Conservation (phyloP, 2,329 filamentous ascomycete genomes). For the Fusarium multiceps region DNA sequence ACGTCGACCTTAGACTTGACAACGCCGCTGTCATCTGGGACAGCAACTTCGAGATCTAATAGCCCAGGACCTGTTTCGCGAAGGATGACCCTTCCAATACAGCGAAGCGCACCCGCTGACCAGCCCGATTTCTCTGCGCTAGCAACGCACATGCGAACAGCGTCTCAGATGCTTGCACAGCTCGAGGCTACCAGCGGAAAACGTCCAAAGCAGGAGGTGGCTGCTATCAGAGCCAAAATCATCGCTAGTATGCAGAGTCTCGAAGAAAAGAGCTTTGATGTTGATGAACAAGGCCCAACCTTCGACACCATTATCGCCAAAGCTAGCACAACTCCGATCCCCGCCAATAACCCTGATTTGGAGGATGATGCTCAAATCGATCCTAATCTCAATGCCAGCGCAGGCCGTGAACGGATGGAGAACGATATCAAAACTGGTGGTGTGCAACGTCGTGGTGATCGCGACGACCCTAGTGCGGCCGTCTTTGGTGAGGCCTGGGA, state of each 20-base stretch:
- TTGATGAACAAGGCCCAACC: conserved; percentile 78
- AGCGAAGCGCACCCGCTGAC: conserved; percentile 67
- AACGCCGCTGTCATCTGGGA: conserved; percentile 77
- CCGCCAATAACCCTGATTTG: conserved; percentile 59
- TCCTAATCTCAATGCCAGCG: conserved; percentile 71
- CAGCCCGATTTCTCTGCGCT: conserved; percentile 85
- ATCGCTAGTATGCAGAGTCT: conserved; percentile 91
- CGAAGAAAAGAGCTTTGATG: conserved; percentile 85
- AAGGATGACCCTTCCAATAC: conserved; percentile 69
- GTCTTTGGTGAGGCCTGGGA: conserved; percentile 90
- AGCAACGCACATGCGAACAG: conserved; percentile 88
- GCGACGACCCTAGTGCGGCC: conserved; percentile 85
- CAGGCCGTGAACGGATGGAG: conserved; percentile 86
- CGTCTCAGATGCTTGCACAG: conserved; percentile 87
- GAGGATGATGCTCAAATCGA: conserved; percentile 66
- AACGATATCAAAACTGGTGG: conserved; percentile 90
- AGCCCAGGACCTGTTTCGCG: conserved; percentile 69
- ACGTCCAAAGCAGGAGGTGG: conserved; percentile 81
- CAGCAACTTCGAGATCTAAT: conserved; percentile 73
- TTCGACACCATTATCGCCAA: conserved; percentile 87
- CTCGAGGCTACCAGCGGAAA: conserved; percentile 84
- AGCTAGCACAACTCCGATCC: conserved; percentile 63
- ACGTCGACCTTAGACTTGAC: conserved; percentile 69
- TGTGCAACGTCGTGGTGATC: conserved; percentile 81
- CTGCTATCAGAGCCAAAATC: conserved; percentile 85